Conservation (phyloP, 2,329 filamentous ascomycete genomes). For the Fusarium sp. region DNA sequence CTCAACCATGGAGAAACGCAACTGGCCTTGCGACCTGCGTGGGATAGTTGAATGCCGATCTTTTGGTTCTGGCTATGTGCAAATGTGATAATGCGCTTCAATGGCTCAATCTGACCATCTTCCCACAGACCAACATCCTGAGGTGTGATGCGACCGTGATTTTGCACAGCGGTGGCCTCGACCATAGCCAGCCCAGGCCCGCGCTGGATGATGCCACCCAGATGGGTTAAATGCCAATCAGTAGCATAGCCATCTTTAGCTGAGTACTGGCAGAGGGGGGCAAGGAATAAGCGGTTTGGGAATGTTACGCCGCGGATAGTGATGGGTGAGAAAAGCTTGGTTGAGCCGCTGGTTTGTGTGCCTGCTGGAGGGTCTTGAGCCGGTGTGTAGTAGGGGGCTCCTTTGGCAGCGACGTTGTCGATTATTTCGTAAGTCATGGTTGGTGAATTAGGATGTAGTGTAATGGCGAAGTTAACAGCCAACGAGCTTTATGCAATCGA, state of each 20-base stretch:
- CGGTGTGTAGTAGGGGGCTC: constrained; percentile 63
- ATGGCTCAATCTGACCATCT: constrained; percentile 82
- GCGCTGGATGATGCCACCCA: constrained; percentile 81
- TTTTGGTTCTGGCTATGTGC: constrained; percentile 83
- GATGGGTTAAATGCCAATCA: constrained; percentile 85
- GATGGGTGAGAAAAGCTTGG: constrained; percentile 63
- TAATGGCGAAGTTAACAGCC: not conserved
- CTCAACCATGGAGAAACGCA: constrained; percentile 75
- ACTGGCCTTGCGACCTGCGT: constrained; percentile 80
- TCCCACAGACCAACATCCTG: constrained; percentile 86
- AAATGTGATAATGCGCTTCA: constrained; percentile 81
- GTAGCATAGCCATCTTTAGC: constrained; percentile 76
- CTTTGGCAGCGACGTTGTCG: constrained; percentile 48
- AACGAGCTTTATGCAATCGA: not conserved
- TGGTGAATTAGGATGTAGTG: not conserved
- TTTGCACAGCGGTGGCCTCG: constrained; percentile 82
- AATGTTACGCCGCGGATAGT: constrained; percentile 61
- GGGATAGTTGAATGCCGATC: constrained; percentile 84
- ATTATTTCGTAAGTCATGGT: constrained; percentile 22
- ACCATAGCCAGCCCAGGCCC: constrained; percentile 81
- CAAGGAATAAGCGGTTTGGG: constrained; percentile 61
- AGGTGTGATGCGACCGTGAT: constrained; percentile 86
- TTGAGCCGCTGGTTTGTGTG: constrained; percentile 50
- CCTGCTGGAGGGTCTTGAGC: constrained; percentile 61
- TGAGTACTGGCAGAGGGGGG: constrained; percentile 64